These are phyloP conservation scores for Purpureocillium lavendulum DNA, from an alignment of 2,329 filamentous ascomycete species.

Conservation along the genomic window DNA sequence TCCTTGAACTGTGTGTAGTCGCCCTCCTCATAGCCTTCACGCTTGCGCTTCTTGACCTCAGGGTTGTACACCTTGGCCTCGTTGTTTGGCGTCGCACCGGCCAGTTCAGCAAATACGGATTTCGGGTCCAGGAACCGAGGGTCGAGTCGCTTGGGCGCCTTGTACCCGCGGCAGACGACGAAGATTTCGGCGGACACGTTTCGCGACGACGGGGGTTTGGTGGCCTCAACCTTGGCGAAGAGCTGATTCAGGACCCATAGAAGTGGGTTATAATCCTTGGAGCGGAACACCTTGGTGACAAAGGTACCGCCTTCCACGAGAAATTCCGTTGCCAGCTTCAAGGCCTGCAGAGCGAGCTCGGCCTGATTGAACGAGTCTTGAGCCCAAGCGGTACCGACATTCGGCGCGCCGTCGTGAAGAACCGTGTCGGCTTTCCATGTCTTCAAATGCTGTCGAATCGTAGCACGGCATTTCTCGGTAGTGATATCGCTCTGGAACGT, in stretches of 20 bases:
- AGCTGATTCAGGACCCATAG: slow-evolving; percentile 98
- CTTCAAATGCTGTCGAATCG: slow-evolving; percentile 82
- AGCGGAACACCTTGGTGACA: slow-evolving; percentile 95
- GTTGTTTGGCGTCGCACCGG: slow-evolving; percentile 80
- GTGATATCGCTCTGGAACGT: slow-evolving; percentile 98
- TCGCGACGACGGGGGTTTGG: slow-evolving; percentile 89
- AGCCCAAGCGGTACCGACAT: slow-evolving; percentile 95
- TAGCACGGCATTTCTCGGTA: slow-evolving; percentile 88
- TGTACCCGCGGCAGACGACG: slow-evolving; percentile 91
- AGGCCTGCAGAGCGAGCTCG: slow-evolving; percentile 78
- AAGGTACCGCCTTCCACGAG: slow-evolving; percentile 83
- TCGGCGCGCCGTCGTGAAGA: slow-evolving; percentile 92
- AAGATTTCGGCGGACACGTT: slow-evolving; percentile 98
- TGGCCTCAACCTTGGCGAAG: slow-evolving; percentile 91
- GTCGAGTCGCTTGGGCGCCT: slow-evolving; percentile 88
- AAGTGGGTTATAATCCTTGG: slow-evolving; percentile 92
- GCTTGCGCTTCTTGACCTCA: slow-evolving; percentile 92
- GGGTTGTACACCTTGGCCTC: slow-evolving; percentile 98
- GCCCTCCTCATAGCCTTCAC: slow-evolving; percentile 95
- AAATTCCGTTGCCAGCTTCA: slow-evolving; percentile 94
- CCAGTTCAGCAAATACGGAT: slow-evolving; percentile 87
- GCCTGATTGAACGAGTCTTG: slow-evolving; percentile 98
- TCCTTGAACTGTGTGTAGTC: slow-evolving; percentile 92
- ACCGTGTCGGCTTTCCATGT: slow-evolving; percentile 95
- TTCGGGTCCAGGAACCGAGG: slow-evolving; percentile 85